Base-by-base conservation (phyloP, 169 alveolate genomes). In the Eimeria maxima region DNA sequence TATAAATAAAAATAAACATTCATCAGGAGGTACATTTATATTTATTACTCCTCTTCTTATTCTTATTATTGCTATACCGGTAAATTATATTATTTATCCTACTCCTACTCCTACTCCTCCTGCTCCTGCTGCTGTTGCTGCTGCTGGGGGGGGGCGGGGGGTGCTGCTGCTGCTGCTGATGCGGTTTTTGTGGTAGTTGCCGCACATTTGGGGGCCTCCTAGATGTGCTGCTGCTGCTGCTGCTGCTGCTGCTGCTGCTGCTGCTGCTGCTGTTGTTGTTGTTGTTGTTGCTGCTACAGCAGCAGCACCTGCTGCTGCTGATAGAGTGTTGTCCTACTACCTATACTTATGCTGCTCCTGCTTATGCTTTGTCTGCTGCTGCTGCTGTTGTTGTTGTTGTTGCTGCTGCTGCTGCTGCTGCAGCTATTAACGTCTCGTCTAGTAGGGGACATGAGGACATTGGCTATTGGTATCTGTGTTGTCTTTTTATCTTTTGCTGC, bases 141-240 rank as follows among this genome's bases (percentile, higher is more conserved):
- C 3, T 57, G 67, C 24, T 57, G 67, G 4, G n/a, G 5, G 7
- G 67, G 24, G 7, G 67, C n/a, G 7, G 67, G 10, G 7, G 67
- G 67, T 71, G 81, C 38, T 24, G 86, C 86, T 74, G 86, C 60
- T 74, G 86, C 60, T 42, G 60, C n/a, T 44, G 86, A 22, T 73
- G 45, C 83, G 5, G 45, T 42, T 73, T n/a, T 47, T 3, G 83
- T 4, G 8, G 83, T 47, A 7, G 57, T 11, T n/a, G n/a, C n/a
- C n/a, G n/a, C n/a, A n/a, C n/a, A n/a, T n/a, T n/a, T n/a, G n/a
- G n/a, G n/a, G n/a, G n/a, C n/a, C n/a, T n/a, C n/a, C n/a, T n/a
- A n/a, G n/a, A n/a, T n/a, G n/a, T 63, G 74, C 6, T 8, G 38
- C 74, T 63, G 74, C 74, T 63, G 74, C 74, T 63, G 74, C 6